A percentile compares a stretch with the other conserved stretches of the same genome.
phyloP scores from a whole-genome alignment of 2,329 filamentous ascomycete species.

The Parascedosporium putredinis region DNA sequence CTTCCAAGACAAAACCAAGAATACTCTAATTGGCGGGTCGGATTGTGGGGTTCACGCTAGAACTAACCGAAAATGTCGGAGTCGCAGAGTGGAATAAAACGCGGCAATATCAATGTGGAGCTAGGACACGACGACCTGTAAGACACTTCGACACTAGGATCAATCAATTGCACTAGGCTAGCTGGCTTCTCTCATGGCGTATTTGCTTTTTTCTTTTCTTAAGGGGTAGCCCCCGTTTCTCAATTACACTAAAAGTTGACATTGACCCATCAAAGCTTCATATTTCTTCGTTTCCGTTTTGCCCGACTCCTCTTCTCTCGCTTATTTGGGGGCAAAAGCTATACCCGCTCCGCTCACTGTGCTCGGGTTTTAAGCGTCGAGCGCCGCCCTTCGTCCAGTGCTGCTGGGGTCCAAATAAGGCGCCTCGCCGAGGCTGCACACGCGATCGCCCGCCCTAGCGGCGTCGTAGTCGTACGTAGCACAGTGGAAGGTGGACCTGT shows the following conservation, averaged over 20 bases:
- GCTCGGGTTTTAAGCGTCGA: slow-evolving; percentile 17
- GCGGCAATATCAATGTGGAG: neutral
- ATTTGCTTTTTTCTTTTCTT: no score
- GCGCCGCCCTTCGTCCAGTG: slow-evolving; percentile 27
- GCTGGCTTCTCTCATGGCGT: no score
- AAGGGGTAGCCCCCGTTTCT: no score
- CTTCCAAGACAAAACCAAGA: no score
- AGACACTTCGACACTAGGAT: no score
- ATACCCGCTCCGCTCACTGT: no score
- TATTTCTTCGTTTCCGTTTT: neutral
- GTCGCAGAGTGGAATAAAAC: no score
- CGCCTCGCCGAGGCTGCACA: slow-evolving; percentile 30
- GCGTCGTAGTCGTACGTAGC: slow-evolving; percentile 52
- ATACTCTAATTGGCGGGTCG: neutral
- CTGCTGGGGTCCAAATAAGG: slow-evolving; percentile 29
- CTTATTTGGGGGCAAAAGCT: neutral
- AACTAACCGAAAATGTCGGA: neutral
- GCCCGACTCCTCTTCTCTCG: neutral
- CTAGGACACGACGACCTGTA: no score
- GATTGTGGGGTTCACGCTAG: neutral
- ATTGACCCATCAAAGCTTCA: neutral
- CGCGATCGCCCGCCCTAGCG: slow-evolving; percentile 29
- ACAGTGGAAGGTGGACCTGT: slow-evolving; percentile 29
- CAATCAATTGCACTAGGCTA: no score
- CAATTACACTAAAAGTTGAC: no score